Evolutionary conservation across 163 green algal genomes (phyloP).

Genomic region (Scenedesmus sp.): DNA sequence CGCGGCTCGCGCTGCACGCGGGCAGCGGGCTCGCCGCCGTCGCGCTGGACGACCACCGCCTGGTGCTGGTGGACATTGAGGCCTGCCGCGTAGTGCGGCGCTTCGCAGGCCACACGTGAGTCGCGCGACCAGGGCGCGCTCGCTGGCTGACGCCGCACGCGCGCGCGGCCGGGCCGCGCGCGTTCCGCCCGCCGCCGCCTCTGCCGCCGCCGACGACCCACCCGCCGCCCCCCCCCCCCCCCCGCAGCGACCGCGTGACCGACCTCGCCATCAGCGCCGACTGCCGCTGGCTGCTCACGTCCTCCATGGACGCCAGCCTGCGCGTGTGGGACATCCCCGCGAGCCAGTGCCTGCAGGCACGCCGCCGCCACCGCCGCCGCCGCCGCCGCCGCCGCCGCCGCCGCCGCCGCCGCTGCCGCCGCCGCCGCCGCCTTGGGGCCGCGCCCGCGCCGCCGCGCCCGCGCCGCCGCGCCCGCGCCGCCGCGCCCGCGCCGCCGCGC

Average conservation of each 20-base stretch:
- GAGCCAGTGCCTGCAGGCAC: slow-evolving; percentile 66
- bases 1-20: slow-evolving; percentile 74
- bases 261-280: slow-evolving; percentile 81
- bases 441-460: no score
- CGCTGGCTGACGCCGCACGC: no score
- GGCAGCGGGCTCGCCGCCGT: slow-evolving; percentile 78
- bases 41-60: slow-evolving; percentile 71
- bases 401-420: no score
- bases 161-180: no score
- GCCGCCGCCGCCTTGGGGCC: no score
- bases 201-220: background rate
- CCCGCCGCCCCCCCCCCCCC: background rate
- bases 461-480: no score
- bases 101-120: slow-evolving; percentile 79
- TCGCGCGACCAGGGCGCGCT: no score
- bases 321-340: slow-evolving; percentile 92
- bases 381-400: background rate
- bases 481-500: no score
- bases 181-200: background rate
- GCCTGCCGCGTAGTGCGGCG: slow-evolving; percentile 72
- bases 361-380: background rate
- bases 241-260: slow-evolving; percentile 79
- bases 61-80: slow-evolving; percentile 84
- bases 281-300: slow-evolving; percentile 88
- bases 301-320: slow-evolving; percentile 88